Percentiles rank a stretch among this genome's conserved stretches.
phyloP scores from a whole-genome alignment of 2,329 filamentous ascomycete species.

The Metarhizium robertsii region DNA sequence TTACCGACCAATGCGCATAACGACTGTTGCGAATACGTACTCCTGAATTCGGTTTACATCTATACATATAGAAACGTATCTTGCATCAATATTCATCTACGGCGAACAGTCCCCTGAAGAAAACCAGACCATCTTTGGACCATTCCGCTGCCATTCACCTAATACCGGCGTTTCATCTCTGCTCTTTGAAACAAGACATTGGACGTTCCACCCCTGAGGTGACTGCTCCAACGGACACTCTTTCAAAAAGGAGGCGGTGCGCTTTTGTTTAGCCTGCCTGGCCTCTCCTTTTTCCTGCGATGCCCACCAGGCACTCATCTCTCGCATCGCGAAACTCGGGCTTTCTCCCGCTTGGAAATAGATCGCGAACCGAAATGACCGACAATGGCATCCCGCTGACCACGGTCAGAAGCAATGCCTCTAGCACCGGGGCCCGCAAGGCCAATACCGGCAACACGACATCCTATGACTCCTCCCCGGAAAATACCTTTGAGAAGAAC shows the following conservation, averaged over 20 bases:
- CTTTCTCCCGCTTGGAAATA: constrained; percentile 33
- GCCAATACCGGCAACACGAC: constrained; percentile 25
- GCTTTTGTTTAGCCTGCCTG: no score
- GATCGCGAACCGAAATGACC: constrained; percentile 22
- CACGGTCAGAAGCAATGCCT: constrained; percentile 44
- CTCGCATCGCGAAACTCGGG: constrained; percentile 17
- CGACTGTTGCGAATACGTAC: no score
- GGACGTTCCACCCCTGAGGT: background rate
- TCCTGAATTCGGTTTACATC: background rate
- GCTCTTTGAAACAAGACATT: background rate
- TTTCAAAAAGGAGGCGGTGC: background rate
- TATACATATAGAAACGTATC: background rate
- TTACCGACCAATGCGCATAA: no score
- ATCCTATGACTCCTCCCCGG: constrained; percentile 22
- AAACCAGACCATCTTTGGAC: no score
- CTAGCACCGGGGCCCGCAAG: constrained; percentile 44
- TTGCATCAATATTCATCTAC: background rate
- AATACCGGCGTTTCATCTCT: background rate
- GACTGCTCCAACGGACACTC: background rate
- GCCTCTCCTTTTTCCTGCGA: background rate
- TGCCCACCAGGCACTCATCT: constrained; percentile 12
- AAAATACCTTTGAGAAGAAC: constrained; percentile 35
- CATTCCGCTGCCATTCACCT: background rate
- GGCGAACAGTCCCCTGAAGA: background rate
- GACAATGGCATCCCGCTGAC: constrained; percentile 44